Base-by-base conservation (phyloP, 805 yeast genomes). In the Cyberlindnera americana region DNA sequence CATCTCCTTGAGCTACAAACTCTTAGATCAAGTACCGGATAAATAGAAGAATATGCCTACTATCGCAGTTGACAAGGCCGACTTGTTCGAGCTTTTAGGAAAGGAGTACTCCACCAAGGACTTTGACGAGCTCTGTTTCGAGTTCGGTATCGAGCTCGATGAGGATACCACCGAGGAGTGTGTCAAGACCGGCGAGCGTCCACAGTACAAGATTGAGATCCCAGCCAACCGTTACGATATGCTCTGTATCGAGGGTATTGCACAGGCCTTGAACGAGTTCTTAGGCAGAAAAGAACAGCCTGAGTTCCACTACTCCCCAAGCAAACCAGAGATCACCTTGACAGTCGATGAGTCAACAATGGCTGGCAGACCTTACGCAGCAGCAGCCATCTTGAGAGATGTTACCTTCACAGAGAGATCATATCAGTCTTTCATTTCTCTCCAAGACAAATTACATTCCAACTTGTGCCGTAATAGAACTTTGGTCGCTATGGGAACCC, bases 201-300 rank as follows among this genome's bases (percentile, higher is more conserved):
- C 99, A n/a, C 95, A 91, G 66, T 75, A 87, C 56, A 93, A 93
- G 69, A 88, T 93, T 57, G 99, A 93, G 65, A 81, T 95, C 49
- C 97, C 96, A 43, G 99, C 99, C 47, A 93, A 93, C 69, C 84
- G 99, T 73, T 95, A 93, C 60, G 99, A 93, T 64, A 80, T 93
- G 90, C 78, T 93, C 50, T 95, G 99, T 72, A 84, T 89, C 54
- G 99, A 93, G 67, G 99, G 99, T 60, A 89, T 93, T 64, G 89
- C 97, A 1, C 95, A 88, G 60, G 91, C 98, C 1, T 71, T 93
- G 60, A 89, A 89, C 57, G 95, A 90, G 61, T 93, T 86, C 60
- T 72, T 91, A 54, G 95, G 95, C 26, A 78, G 76, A 44, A 54
- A 63, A 6, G 60, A 66, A 34, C 70, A 83, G 30, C 96, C 99